Evolutionary conservation across 257 asterid genomes (phyloP).

Genomic region (Linaria vulgaris): DNA sequence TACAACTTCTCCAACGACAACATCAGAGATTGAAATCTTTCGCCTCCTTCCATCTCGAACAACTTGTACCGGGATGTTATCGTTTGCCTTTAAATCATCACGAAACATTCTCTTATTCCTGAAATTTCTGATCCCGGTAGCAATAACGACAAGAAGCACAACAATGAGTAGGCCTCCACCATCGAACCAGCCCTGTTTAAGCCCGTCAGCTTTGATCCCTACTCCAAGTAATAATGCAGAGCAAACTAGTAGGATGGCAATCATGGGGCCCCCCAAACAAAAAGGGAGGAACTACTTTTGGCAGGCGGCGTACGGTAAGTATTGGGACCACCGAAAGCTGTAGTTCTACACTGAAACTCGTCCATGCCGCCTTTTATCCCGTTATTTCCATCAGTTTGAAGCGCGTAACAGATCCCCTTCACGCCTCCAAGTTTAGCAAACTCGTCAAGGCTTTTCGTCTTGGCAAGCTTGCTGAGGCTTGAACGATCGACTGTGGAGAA

Average conservation of each 20-base stretch:
- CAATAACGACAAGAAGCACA: conserved; percentile 8
- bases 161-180: conserved; percentile 27
- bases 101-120: too few relatives aligned
- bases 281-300: conserved; percentile 17
- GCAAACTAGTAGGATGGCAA: conserved; percentile 29
- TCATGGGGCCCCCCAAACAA: conserved; percentile 23
- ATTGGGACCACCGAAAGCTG: conserved; percentile 40
- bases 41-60: too few relatives aligned
- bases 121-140: neutral
- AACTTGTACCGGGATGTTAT: too few relatives aligned
- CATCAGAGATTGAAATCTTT: too few relatives aligned
- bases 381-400: conserved; percentile 17
- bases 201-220: conserved; percentile 19
- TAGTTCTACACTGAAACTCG: conserved; percentile 28
- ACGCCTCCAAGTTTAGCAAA: conserved; percentile 33
- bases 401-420: conserved; percentile 30
- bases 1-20: too few relatives aligned
- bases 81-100: too few relatives aligned
- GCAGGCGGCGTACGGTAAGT: conserved; percentile 30
- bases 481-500: conserved; percentile 20
- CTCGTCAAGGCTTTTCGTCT: conserved; percentile 29
- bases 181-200: conserved; percentile 25
- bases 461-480: conserved; percentile 35
- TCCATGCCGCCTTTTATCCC: conserved; percentile 34
- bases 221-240: conserved; percentile 31